Evolutionary conservation across 352 stramenopile species (phyloP), one percentile per base, ranked within the genome.

Genomic region (Globisporangium alternatum): DNA sequence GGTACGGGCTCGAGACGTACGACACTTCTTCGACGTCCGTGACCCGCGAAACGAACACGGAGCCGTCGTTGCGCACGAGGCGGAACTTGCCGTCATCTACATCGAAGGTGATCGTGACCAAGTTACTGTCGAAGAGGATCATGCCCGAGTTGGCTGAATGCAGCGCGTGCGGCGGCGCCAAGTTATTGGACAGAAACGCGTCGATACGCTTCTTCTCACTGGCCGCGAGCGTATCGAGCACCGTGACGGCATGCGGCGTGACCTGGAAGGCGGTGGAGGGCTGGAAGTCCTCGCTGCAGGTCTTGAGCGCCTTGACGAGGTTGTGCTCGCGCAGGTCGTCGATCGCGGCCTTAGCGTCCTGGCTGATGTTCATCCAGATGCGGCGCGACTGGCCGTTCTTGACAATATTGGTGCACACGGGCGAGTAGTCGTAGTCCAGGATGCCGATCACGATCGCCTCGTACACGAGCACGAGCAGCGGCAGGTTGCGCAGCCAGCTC

Each of bases 1-100:
- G 80, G 70, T 99, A 99, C 31, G 97, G 95, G 59, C 89, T 98
- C 25, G 91, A 98, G 5, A 99, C 96, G 73, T 99, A 99, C 33
- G 94, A 98, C 7, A 99, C 95, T 60, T 98, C 93, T 70, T 99
- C 97, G 21, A 95, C 97, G 44, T 99, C 94, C 15, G 96, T 99
- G 37, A 98, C 95, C 1, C 83, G 91, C 17, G 93, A 98, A 43
- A 98, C 77, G 49, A 97, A 97, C 9, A 96, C 90, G 49, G 78
- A 96, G 2, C 87, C 83, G 33, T 90, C 77, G 28, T 77, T 83
- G 39, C 90, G 74, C 35, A 97, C 70, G 67, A 96, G 96, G 37
- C 94, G 95, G 56, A 93, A 91, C 60, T 96, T 78, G 19, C 90
- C 93, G 56, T 97, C 90, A 45, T 89, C 90, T 3, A 83, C 77